Percentiles rank a stretch among this genome's conserved stretches.
Conservation (phyloP, 805 yeast species). For the Pichia occidentalis region DNA sequence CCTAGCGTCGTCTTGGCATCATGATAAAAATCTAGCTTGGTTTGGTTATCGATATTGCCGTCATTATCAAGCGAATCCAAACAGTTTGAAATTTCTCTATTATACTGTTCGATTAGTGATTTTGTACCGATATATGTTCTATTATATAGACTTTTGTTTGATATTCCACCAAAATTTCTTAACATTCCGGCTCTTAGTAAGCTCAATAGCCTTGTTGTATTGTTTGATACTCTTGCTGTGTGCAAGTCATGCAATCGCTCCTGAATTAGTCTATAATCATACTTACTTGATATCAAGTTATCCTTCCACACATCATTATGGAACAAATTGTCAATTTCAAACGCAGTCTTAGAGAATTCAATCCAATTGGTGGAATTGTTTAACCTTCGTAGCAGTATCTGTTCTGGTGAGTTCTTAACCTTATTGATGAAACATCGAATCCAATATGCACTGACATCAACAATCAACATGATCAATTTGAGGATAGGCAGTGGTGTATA, state of each 20-base stretch:
- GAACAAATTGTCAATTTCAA: conserved; percentile 42
- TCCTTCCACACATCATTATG: conserved; percentile 69
- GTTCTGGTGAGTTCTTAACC: conserved; percentile 13
- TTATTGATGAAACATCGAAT: conserved; percentile 15
- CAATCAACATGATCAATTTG: conserved; percentile 33
- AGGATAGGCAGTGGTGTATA: conserved; percentile 17
- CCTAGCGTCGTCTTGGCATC: conserved; percentile 87
- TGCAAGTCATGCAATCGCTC: conserved; percentile 60
- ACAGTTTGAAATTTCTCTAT: conserved; percentile 66
- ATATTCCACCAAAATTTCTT: conserved; percentile 87
- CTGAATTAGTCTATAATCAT: conserved; percentile 77
- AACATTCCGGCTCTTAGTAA: conserved; percentile 75
- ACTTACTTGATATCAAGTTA: conserved; percentile 71
- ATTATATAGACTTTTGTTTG: conserved; percentile 70
- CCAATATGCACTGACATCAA: conserved; percentile 41
- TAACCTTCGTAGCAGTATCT: conserved; percentile 5
- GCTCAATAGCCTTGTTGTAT: conserved; percentile 53
- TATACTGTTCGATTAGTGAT: conserved; percentile 78
- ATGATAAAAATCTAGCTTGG: conserved; percentile 69
- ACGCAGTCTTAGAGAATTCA: conserved; percentile 62
- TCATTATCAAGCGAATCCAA: conserved; percentile 33
- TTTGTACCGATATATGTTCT: conserved; percentile 87
- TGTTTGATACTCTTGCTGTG: conserved; percentile 53
- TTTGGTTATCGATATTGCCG: conserved; percentile 34
- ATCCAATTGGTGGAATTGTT: conserved; percentile 32